A percentile compares a stretch with the other conserved stretches of the same genome.
Evolutionary conservation across 2,329 filamentous ascomycete species (phyloP).

Genomic region (Claviceps spartinae): DNA sequence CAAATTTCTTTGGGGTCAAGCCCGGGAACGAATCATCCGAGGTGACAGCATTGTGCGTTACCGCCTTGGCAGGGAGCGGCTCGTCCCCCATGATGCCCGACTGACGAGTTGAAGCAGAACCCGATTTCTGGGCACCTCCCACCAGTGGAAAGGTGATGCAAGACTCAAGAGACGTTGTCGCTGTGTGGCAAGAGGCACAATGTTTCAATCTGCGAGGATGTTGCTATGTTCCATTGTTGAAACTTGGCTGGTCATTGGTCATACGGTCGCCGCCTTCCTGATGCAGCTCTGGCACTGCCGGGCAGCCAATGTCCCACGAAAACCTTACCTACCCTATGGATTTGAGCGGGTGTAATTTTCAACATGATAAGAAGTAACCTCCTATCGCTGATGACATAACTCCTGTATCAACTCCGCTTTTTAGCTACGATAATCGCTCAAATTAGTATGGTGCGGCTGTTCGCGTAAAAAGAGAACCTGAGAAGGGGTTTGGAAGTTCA

Average conservation of each 20-base stretch:
- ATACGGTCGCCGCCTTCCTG: neutral
- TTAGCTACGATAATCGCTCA: no score
- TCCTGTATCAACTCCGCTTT: no score
- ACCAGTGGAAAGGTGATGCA: neutral
- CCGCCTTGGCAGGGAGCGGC: neutral
- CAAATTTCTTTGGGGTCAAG: slow-evolving; percentile 38
- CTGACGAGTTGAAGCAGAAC: neutral
- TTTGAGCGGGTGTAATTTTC: no score
- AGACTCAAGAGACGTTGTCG: neutral
- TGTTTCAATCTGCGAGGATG: neutral
- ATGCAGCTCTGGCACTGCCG: neutral
- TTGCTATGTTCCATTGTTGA: neutral
- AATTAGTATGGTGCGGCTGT: no score
- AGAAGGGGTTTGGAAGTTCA: no score
- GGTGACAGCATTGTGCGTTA: neutral
- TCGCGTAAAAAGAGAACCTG: no score
- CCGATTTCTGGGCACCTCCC: neutral
- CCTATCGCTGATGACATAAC: no score
- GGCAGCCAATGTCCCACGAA: no score
- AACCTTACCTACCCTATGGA: no score
- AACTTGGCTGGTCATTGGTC: neutral
- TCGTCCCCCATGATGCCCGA: neutral
- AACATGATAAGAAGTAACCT: no score
- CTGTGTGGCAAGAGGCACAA: neutral
- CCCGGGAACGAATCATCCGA: slow-evolving; percentile 12